phyloP scores from a whole-genome alignment of 2,329 filamentous ascomycete species.

The Talaromyces sp. region DNA sequence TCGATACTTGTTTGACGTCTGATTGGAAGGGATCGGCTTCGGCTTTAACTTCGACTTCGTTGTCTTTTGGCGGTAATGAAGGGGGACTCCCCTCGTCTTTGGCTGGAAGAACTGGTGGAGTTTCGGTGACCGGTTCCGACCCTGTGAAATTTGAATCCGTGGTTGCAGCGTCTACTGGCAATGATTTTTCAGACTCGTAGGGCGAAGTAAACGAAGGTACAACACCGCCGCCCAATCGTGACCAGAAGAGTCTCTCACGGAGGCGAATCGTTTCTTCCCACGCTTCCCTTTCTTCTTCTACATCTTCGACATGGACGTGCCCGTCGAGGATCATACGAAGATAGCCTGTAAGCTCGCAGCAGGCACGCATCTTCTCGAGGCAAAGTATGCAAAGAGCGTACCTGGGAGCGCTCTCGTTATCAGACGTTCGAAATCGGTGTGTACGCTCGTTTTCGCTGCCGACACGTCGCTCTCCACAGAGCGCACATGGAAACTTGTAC shows the following conservation, averaged over 20 bases:
- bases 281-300: conserved; percentile 77
- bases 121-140: background rate
- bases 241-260: conserved; percentile 96
- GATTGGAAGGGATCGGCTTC: conserved; percentile 17
- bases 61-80: conserved; percentile 6
- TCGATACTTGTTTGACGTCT: conserved; percentile 15
- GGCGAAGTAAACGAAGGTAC: conserved; percentile 56
- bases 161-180: background rate
- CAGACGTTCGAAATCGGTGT: conserved; percentile 84
- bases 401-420: conserved; percentile 78
- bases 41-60: conserved; percentile 8
- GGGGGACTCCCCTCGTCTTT: conserved; percentile 1
- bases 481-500: conserved; percentile 65
- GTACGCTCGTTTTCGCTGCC: conserved; percentile 68
- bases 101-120: background rate
- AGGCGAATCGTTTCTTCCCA: conserved; percentile 94
- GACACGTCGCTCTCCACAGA: conserved; percentile 80
- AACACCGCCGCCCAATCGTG: conserved; percentile 84
- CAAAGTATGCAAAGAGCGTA: conserved; percentile 91
- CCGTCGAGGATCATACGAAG: conserved; percentile 88
- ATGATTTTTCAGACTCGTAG: conserved; percentile 20
- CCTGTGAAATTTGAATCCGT: background rate
- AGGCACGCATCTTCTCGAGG: conserved; percentile 73
- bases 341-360: conserved; percentile 90
- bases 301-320: conserved; percentile 78